Base-by-base conservation (phyloP, 2,329 filamentous ascomycete genomes). In the Phialocephala sp. region DNA sequence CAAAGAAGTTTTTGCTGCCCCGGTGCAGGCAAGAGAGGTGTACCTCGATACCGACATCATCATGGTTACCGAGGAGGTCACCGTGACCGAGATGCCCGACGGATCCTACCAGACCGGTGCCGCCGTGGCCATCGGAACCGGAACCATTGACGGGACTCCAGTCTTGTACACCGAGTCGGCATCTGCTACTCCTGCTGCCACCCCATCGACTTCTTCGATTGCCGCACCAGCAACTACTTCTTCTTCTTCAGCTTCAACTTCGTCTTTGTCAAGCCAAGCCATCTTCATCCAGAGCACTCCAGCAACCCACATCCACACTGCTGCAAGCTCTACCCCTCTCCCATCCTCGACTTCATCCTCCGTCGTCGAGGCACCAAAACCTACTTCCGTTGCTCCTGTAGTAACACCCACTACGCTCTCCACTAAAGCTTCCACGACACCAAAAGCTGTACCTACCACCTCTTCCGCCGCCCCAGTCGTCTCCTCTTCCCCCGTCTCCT, bases 1-100 rank as follows among this genome's bases (percentile, higher is more conserved):
- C 69, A 72, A 71, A 65, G 72, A 72, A 62, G 70, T 68, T 56
- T 37, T 72, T 20, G 71, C 72, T 57, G 68, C 67, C 24, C 50
- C 64, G 52, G 47, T 69, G 14, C 66, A 62, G 18, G 71, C 71
- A 64, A 69, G 74, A 64, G 68, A 69, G 22, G 32, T 61, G 12
- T 69, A 65, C 20, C 35, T 68, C 11, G 66, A 71, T 22, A 68
- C 64, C 45, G 71, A 75, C 12, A 41, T 65, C 15, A 69, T 72
- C 2, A 41, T 72, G 20, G 66, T 74, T 20, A 73, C 68, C 5
- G 69, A 71, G 54, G 67, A 69, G 35, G 60, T 74, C 27, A 62
- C 59, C n/a, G 71, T 76, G 9, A 72, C 68, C 35, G 66, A 65
- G 8, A 37, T 66, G 37, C 15, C 56, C 4, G 70, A 72, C 58